Evolutionary conservation across 139 green algal genomes (phyloP).

Genomic region (Tetraselmis chui): DNA sequence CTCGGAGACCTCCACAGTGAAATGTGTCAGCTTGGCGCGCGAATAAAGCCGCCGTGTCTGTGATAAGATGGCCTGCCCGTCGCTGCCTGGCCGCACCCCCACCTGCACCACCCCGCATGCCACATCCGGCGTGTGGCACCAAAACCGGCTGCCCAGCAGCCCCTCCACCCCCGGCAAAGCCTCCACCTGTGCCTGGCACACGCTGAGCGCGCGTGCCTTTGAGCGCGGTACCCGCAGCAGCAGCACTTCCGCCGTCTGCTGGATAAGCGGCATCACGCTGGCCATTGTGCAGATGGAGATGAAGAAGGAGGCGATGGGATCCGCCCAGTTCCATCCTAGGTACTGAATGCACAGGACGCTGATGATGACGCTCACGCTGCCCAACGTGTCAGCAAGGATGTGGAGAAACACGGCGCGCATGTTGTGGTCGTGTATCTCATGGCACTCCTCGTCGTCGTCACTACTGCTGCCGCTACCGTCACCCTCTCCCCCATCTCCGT

Average conservation of each 20-base stretch:
- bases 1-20: background rate
- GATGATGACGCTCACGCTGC: conserved; percentile 33
- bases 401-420: conserved; percentile 41
- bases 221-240: background rate
- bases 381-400: conserved; percentile 36
- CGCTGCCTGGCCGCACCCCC: background rate
- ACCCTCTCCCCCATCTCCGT: background rate
- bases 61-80: background rate
- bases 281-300: background rate
- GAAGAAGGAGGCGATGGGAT: conserved; percentile 18
- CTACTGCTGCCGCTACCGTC: background rate
- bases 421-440: conserved; percentile 27
- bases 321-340: conserved; percentile 31
- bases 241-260: conserved; percentile 2
- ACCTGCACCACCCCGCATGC: background rate
- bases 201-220: background rate
- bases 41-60: background rate
- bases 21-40: background rate
- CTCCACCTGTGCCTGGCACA: background rate
- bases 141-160: background rate
- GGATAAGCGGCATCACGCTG: background rate
- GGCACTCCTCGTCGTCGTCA: conserved; percentile 5
- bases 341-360: conserved; percentile 32
- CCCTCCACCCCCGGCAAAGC: background rate
- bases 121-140: background rate